Evolutionary conservation across 83 land plant genomes (phyloP), one percentile per base, ranked within the genome.

Genomic region (Diphasiastrum complanatum): DNA sequence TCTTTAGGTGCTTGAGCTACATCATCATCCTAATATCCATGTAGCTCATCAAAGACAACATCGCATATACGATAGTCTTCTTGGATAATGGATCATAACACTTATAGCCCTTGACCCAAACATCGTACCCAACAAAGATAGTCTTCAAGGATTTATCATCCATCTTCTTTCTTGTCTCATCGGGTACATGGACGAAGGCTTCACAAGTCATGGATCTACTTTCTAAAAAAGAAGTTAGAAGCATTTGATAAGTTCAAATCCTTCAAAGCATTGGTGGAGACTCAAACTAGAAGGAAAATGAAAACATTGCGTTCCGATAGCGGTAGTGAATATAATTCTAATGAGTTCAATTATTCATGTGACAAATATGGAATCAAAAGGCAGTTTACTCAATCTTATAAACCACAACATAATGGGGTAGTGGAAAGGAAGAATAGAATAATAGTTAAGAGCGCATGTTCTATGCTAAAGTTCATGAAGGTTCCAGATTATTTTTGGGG

Each of bases 361-460:
- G 14, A 31, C 18, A 25, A 49, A 12, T 34, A 41, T 8, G 52
- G 40, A 10, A 78, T 79, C 3, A 51, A 34, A 1, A 66, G 29
- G 11, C 67, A 74, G 10, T 28, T 74, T 1, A 72, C 81, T 49
- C 45, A 52, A 34, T 10, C 76, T 0, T 34, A 68, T 27, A 79
- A 75, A 2, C 78, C 79, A 3, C 73, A 80, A 47, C 69, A 79
- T 10, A 75, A 79, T 68, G 72, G 72, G 1, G 52, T 79, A 20
- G 63, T 51, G 0, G 70, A 75, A 51, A 41, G 73, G 22, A 49
- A 37, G 51, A 80, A 72, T 16, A 4, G 72, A 0, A 58, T 56
- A 12, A 37, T 80, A 0, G n/a, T 41, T 2, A 64, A 75, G n/a
- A 64, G 26, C 5, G 74, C 73, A 32, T 27, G 57, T 10, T 65